Conservation (phyloP, 1,139 yeast genomes). For the Sugiyamaella sp. region DNA sequence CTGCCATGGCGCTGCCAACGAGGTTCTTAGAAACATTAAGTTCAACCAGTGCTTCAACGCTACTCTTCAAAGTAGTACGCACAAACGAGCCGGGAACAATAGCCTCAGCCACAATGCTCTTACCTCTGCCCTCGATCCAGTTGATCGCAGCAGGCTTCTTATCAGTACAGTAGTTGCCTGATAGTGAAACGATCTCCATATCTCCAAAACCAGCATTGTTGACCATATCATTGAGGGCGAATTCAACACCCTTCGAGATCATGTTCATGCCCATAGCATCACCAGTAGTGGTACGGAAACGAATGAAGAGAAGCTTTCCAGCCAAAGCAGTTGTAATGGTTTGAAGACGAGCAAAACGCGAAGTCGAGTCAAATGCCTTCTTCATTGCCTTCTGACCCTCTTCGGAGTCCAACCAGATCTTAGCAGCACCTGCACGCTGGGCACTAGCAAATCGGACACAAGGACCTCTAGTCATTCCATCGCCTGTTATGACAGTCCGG, state of each 20-base stretch:
- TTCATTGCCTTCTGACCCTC: constrained; percentile 85
- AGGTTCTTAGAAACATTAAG: constrained; percentile 85
- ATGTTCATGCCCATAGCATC: constrained; percentile 99
- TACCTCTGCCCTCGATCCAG: constrained; percentile 99
- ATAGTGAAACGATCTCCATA: constrained; percentile 88
- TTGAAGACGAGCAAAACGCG: constrained; percentile 94
- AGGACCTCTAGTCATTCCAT: constrained; percentile 99
- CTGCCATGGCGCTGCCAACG: constrained; percentile 98
- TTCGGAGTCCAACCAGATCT: constrained; percentile 92
- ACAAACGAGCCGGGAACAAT: constrained; percentile 83
- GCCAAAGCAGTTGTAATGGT: constrained; percentile 92
- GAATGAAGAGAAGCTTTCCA: constrained; percentile 84
- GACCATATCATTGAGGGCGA: constrained; percentile 78
- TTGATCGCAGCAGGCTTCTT: constrained; percentile 97
- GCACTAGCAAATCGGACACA: constrained; percentile 87
- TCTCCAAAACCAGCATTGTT: constrained; percentile 91
- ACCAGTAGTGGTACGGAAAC: constrained; percentile 97
- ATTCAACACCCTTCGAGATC: constrained; percentile 98
- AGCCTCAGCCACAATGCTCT: constrained; percentile 97
- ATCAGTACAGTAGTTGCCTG: constrained; percentile 97
- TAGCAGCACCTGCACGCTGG: constrained; percentile 90
- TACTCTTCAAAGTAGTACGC: constrained; percentile 79
- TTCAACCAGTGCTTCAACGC: constrained; percentile 89
- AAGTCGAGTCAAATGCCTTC: constrained; percentile 93
- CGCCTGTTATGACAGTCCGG: constrained; percentile 85